Evolutionary conservation across 768 basidiomycete genomes (phyloP).

Genomic region (Galerina marginata): DNA sequence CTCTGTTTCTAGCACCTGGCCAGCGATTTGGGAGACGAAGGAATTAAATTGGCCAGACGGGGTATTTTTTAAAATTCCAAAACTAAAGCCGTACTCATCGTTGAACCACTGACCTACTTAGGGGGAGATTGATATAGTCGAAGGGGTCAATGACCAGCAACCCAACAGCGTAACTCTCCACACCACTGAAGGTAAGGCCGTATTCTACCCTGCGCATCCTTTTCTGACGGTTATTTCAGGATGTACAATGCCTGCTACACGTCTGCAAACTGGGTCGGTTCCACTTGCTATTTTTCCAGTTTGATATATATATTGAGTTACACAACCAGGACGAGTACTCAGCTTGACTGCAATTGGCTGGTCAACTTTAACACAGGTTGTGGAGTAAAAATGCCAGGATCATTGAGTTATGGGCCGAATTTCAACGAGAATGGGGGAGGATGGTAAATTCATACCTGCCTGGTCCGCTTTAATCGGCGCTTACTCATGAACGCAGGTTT

Average conservation of each 20-base stretch:
- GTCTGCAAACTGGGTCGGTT: constrained; percentile 47
- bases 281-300: not conserved
- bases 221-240: constrained; percentile 10
- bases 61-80: constrained; percentile 22
- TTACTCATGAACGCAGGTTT: constrained; percentile 39
- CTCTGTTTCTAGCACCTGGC: constrained; percentile 39
- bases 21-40: constrained; percentile 63
- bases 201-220: constrained; percentile 42
- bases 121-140: constrained; percentile 50
- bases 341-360: constrained; percentile 21
- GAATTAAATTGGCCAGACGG: constrained; percentile 55
- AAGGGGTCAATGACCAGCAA: constrained; percentile 45
- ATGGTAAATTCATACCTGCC: constrained; percentile 42
- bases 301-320: not conserved
- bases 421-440: constrained; percentile 66
- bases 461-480: not conserved
- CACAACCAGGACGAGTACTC: constrained; percentile 9
- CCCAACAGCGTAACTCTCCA: constrained; percentile 44
- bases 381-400: constrained; percentile 43
- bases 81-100: not conserved
- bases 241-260: constrained; percentile 27
- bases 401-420: constrained; percentile 54
- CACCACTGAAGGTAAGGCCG: constrained; percentile 46
- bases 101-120: not conserved
- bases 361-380: constrained; percentile 37